phyloP scores from a whole-genome alignment of 441 rosid species.

The Viola pubescens region DNA sequence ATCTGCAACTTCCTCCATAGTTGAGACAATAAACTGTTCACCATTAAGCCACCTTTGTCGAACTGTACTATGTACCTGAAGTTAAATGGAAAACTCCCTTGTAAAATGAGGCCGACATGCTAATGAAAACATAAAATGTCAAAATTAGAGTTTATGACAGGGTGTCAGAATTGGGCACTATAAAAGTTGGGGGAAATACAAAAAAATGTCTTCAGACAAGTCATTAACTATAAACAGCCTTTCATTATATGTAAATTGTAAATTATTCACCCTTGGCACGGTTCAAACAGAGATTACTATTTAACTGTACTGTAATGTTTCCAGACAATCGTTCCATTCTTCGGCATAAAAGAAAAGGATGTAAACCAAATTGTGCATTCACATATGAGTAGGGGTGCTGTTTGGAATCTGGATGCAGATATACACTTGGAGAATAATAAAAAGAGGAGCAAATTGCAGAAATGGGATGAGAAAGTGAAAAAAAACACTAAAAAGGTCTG shows the following conservation, averaged over 20 bases:
- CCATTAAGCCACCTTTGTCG: conserved; percentile 85
- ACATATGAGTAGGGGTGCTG: background rate
- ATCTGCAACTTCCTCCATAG: conserved; percentile 66
- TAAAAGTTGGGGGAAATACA: no score
- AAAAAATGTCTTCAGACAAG: no score
- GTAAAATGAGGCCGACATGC: background rate
- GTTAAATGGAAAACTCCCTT: background rate
- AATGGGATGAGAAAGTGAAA: background rate
- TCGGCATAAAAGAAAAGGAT: background rate
- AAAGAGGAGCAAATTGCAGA: background rate
- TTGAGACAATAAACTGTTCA: conserved; percentile 58
- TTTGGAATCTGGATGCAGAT: background rate
- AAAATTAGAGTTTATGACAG: no score
- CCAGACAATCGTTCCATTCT: background rate
- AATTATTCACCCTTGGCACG: no score
- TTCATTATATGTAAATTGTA: no score
- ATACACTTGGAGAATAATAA: no score
- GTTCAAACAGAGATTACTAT: no score
- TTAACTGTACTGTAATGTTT: background rate
- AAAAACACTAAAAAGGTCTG: background rate
- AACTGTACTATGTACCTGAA: conserved; percentile 80
- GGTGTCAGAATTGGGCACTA: no score
- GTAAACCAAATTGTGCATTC: background rate
- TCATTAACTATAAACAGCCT: no score
- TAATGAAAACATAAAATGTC: no score